These are phyloP conservation scores for Niveomyces coronatus DNA, from an alignment of 2,329 filamentous ascomycete species.

Conservation along the genomic window DNA sequence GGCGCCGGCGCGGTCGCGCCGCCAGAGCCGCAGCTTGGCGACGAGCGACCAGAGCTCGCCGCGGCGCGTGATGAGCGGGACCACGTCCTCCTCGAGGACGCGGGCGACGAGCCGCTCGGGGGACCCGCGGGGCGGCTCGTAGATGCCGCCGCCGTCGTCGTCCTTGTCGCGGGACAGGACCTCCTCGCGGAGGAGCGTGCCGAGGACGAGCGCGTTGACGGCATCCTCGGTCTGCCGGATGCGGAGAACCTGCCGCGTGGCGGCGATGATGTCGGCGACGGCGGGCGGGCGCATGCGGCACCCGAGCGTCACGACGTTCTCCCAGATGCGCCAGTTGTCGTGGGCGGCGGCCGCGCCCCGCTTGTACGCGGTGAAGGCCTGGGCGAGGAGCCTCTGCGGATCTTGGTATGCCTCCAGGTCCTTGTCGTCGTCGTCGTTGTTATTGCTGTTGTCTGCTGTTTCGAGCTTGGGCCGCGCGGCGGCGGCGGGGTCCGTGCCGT, in stretches of 20 bases:
- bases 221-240: constrained; percentile 70
- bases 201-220: constrained; percentile 64
- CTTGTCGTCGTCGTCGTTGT: constrained; percentile 20
- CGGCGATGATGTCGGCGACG: constrained; percentile 64
- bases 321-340: constrained; percentile 89
- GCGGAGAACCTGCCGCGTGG: constrained; percentile 63
- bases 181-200: constrained; percentile 61
- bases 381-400: constrained; percentile 52
- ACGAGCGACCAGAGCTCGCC: constrained; percentile 69
- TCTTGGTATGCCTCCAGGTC: constrained; percentile 25
- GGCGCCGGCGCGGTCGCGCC: constrained; percentile 57
- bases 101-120: constrained; percentile 53
- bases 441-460: constrained; percentile 12
- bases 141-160: constrained; percentile 21
- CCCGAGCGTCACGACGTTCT: constrained; percentile 85
- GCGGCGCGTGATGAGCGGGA: constrained; percentile 75
- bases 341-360: constrained; percentile 74
- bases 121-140: constrained; percentile 42
- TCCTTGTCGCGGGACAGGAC: constrained; percentile 36
- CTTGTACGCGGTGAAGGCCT: constrained; percentile 78
- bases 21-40: constrained; percentile 62
- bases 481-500: constrained; percentile 13
- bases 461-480: constrained; percentile 10
- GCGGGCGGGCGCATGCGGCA: constrained; percentile 67
- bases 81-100: constrained; percentile 63